phyloP scores from a whole-genome alignment of 306 rosid species.

The Acmispon strigosus region DNA sequence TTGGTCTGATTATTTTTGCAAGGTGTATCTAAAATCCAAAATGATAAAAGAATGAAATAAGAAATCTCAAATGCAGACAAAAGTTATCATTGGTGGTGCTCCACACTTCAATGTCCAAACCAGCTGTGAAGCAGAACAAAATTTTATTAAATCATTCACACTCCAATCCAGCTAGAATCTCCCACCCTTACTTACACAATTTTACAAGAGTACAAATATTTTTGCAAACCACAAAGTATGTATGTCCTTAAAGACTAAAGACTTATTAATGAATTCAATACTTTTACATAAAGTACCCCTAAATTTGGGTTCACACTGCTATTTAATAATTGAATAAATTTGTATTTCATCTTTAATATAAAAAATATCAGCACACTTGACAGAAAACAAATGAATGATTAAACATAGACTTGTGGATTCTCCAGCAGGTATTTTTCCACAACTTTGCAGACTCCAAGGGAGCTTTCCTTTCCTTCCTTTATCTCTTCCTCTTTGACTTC shows the following conservation, averaged over 20 bases:
- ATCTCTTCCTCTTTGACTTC: constrained; percentile 54
- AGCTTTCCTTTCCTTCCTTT: constrained; percentile 64
- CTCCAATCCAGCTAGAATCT: background rate
- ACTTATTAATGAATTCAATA: constrained; percentile 15
- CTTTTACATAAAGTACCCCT: background rate
- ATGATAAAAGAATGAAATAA: background rate
- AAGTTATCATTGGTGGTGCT: constrained; percentile 18
- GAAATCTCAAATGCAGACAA: constrained; percentile 4
- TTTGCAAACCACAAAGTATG: background rate
- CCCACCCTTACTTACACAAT: background rate
- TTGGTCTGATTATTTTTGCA: constrained; percentile 11
- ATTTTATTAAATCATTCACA: background rate
- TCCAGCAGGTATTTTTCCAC: constrained; percentile 56
- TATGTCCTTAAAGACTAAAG: background rate
- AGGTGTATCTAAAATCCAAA: background rate
- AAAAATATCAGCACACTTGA: background rate
- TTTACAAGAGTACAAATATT: background rate
- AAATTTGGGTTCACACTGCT: background rate
- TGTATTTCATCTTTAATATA: background rate
- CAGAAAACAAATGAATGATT: background rate
- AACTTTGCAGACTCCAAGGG: constrained; percentile 54
- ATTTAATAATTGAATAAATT: constrained; percentile 18
- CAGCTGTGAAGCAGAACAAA: constrained; percentile 3
- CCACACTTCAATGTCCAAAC: background rate
- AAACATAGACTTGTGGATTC: constrained; percentile 60